A percentile compares a stretch with the other conserved stretches of the same genome.
Evolutionary conservation across 2,329 filamentous ascomycete species (phyloP).

Genomic region (Colletotrichum echinochloae): DNA sequence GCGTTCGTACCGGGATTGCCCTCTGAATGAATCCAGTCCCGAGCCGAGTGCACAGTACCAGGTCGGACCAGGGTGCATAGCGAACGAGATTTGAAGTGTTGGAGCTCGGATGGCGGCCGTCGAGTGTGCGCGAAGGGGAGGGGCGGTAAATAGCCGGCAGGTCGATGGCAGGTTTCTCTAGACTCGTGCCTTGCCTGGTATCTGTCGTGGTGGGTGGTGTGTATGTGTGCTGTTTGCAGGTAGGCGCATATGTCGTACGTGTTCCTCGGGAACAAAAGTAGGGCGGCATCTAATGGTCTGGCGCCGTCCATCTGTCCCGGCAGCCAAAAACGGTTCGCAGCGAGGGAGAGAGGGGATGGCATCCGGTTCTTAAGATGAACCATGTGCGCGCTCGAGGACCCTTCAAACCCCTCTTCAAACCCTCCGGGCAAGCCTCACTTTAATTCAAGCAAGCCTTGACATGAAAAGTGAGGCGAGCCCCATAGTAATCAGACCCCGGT

Average conservation of each 20-base stretch:
- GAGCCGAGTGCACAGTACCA: not conserved
- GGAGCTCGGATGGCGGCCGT: constrained; percentile 3
- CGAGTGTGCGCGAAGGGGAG: constrained; percentile 1
- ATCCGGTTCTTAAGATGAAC: constrained; percentile 34
- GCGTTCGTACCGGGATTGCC: constrained; percentile 9
- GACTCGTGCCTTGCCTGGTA: not conserved
- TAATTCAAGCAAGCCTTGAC: constrained; percentile 27
- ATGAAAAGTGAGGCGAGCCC: constrained; percentile 27
- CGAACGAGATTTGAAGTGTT: constrained; percentile 11
- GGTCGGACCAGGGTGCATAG: not conserved
- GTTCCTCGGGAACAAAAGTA: no score
- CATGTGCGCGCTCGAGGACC: not conserved
- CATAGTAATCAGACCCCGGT: constrained; percentile 25
- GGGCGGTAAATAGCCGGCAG: constrained; percentile 12
- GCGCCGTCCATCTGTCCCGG: constrained; percentile 5
- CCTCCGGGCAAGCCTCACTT: constrained; percentile 18
- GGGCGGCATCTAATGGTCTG: no score
- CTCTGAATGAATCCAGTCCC: not conserved
- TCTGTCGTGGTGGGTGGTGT: not conserved
- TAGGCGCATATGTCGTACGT: not conserved
- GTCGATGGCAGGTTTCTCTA: constrained; percentile 14
- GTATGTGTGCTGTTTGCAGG: not conserved
- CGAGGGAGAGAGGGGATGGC: constrained; percentile 9
- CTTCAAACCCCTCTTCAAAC: not conserved
- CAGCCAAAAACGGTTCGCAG: constrained; percentile 24